Conservation (phyloP, 441 rosid species). For the Raphanus hybrid region DNA sequence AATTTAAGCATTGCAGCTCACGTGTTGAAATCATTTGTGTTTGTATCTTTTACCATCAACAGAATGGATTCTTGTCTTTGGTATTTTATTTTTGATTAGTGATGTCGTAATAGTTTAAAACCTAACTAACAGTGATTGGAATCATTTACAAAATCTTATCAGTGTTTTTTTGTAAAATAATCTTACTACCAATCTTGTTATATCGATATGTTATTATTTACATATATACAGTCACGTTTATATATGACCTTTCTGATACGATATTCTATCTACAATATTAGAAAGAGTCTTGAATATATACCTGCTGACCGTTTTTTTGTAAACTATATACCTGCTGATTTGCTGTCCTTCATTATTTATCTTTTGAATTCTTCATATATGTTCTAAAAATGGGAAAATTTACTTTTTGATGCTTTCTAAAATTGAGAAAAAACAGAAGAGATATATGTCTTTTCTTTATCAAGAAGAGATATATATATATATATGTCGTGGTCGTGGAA, state of each 20-base stretch:
- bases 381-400: conserved; percentile 19
- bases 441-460: background rate
- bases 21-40: background rate
- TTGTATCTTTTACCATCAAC: background rate
- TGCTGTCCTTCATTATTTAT: conserved; percentile 25
- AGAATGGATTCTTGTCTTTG: background rate
- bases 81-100: background rate
- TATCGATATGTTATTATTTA: background rate
- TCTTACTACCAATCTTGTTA: background rate
- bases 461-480: background rate
- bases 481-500: conserved; percentile 27
- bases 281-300: background rate
- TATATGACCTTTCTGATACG: background rate
- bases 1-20: background rate
- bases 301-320: too few relatives aligned
- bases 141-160: background rate
- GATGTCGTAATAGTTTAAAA: background rate
- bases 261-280: background rate
- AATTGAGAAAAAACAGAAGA: conserved; percentile 25
- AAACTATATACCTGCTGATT: background rate
- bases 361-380: conserved; percentile 22
- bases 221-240: background rate
- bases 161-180: background rate
- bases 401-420: conserved; percentile 23
- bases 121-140: background rate